Base-by-base conservation (phyloP, 768 basidiomycete species). In the Suillus occidentalis region DNA sequence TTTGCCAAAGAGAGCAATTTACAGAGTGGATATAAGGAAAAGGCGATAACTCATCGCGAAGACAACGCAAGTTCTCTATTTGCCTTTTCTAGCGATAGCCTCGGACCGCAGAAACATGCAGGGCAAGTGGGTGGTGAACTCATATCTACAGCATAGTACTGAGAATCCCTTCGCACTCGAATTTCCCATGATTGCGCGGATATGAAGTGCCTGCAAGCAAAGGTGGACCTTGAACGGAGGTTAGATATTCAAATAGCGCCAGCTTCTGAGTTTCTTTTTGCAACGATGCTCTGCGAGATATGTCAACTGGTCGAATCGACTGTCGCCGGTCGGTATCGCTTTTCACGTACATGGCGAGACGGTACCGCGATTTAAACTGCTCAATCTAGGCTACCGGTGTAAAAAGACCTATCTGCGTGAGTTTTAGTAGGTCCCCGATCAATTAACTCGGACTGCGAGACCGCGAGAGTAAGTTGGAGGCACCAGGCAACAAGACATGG, bases 141-240 rank as follows among this genome's bases (percentile, higher is more conserved):
- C 16, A 14, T 18, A 52, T 52, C 50, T 5, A 52, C 16, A 47
- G n/a, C 45, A n/a, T 16, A 50, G n/a, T n/a, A 28, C 56, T 57
- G 56, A 57, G 56, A 57, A 57, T 58, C 57, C 16, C 5, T 40
- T 58, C 37, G 37, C 22, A 2, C 37, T 16, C n/a, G 2, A 58
- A 59, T 40, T 59, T 42, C 58, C 40, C 58, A 59, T 40, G 58
- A 59, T 12, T 20, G 57, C 25, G 28, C 58, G 58, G 58, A 59
- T 42, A 59, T 59, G 58, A 59, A 59, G 25, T 20, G 39, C 39
- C 39, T 59, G 16, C 39, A 40, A 42, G 40, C 6, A 39, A 42
- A 40, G 37, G 9, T 39, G 58, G 40, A 13, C 18, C 6, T 42
- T 42, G 40, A 59, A 42, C 58, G 58, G 39, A 59, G 39, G 40